A percentile compares a stretch with the other conserved stretches of the same genome.
phyloP scores from a whole-genome alignment of 2,329 filamentous ascomycete species.

The Apiospora hydei region DNA sequence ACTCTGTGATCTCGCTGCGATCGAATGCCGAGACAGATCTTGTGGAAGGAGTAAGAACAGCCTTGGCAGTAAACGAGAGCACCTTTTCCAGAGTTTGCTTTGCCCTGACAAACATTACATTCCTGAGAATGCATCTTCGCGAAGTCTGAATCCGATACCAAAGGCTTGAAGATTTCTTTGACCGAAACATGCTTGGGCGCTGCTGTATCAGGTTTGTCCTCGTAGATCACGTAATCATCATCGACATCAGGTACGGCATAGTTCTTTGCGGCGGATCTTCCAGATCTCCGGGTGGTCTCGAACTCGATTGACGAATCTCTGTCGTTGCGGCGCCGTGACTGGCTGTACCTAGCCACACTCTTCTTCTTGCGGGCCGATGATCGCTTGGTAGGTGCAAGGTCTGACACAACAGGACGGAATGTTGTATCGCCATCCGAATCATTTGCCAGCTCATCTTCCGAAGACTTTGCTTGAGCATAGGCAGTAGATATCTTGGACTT shows the following conservation, averaged over 20 bases:
- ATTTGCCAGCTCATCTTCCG: constrained; percentile 43
- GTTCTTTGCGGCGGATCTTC: constrained; percentile 50
- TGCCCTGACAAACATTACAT: constrained; percentile 76
- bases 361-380: constrained; percentile 32
- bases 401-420: constrained; percentile 38
- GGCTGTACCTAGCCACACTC: constrained; percentile 32
- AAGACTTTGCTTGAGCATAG: constrained; percentile 28
- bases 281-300: constrained; percentile 58
- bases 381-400: constrained; percentile 35
- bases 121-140: constrained; percentile 69
- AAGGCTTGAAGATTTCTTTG: constrained; percentile 74
- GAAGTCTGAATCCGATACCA: constrained; percentile 71
- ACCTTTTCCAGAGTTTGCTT: constrained; percentile 65
- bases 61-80: constrained; percentile 88
- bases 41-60: constrained; percentile 85
- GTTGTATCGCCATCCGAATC: constrained; percentile 31
- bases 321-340: constrained; percentile 30
- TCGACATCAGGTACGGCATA: constrained; percentile 64
- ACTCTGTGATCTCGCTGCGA: constrained; percentile 82
- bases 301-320: constrained; percentile 59
- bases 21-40: constrained; percentile 78
- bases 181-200: constrained; percentile 67
- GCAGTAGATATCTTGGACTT: constrained; percentile 6
- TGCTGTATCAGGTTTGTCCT: constrained; percentile 51
- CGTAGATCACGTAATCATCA: constrained; percentile 63